Evolutionary conservation across 2,329 filamentous ascomycete genomes (phyloP).

Genomic region (Pseudogymnoascus sp.): DNA sequence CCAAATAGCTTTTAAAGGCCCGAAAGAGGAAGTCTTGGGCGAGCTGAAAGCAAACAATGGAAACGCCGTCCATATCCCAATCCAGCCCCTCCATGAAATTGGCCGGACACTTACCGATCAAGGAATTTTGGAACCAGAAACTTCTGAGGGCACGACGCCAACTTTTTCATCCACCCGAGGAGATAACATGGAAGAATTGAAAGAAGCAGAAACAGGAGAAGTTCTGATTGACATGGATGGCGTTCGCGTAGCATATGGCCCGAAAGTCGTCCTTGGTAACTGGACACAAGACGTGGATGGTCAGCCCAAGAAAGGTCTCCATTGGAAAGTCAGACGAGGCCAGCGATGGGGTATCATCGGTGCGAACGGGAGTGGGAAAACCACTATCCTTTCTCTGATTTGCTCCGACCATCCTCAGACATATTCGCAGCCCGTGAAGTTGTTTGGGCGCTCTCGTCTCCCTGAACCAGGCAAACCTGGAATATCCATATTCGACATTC

Average conservation of each 20-base stretch:
- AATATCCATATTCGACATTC: slow-evolving; percentile 87
- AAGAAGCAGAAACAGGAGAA: slow-evolving; percentile 34
- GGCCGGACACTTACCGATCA: slow-evolving; percentile 21
- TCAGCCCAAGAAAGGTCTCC: slow-evolving; percentile 50
- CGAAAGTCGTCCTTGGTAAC: slow-evolving; percentile 69
- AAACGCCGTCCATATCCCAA: slow-evolving; percentile 20
- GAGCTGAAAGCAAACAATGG: slow-evolving; percentile 41
- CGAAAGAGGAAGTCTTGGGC: slow-evolving; percentile 53
- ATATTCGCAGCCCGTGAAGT: slow-evolving; percentile 76
- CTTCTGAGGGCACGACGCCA: background rate
- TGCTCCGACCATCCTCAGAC: slow-evolving; percentile 94
- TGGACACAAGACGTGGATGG: slow-evolving; percentile 58
- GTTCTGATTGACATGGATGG: slow-evolving; percentile 80
- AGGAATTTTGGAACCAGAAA: slow-evolving; percentile 19
- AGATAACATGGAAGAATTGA: background rate
- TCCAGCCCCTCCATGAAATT: slow-evolving; percentile 22
- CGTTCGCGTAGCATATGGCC: slow-evolving; percentile 71
- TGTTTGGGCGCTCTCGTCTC: slow-evolving; percentile 76
- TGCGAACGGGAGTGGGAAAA: slow-evolving; percentile 92
- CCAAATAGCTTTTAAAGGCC: slow-evolving; percentile 56
- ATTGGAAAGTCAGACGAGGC: slow-evolving; percentile 75
- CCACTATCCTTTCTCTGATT: slow-evolving; percentile 83
- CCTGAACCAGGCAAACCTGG: slow-evolving; percentile 60
- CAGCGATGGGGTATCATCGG: slow-evolving; percentile 91
- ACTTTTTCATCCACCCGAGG: background rate